Evolutionary conservation across 495 filamentous ascomycete species (phyloP), one percentile per base, ranked within the genome.

Genomic region (Penicillium coprophilum): DNA sequence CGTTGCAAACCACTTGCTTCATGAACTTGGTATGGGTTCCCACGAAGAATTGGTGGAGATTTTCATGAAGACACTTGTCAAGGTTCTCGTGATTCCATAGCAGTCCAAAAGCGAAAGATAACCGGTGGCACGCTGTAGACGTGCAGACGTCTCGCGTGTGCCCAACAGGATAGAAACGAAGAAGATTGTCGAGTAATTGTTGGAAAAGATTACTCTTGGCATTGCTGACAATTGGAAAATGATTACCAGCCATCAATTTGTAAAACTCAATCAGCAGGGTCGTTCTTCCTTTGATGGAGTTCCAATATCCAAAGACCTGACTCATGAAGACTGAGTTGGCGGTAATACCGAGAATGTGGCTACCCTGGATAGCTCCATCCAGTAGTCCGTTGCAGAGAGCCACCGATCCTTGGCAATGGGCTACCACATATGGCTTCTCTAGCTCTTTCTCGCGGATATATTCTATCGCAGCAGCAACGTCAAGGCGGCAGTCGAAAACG

Each of bases 321-420:
- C 86, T 82, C 68, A 85, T 79, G 72, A 89, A 87, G 2, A 88
- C 85, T 31, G 86, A 80, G 34, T 77, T 82, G 57, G 78, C 80
- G 1, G 82, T 85, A 41, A 88, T 71, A n/a, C 86, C 86, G 77
- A 61, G 45, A 7, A 66, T 13, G 4, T 59, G 48, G 5, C n/a
- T 44, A 15, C 51, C 23, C 4, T 57, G 20, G 57, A 88, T 85
- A 0, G 79, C 82, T 44, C 86, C 86, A 63, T 87, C 85, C 3
- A 90, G 77, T 0, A 90, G 71, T 36, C 84, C 86, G 31, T 75
- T 71, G 0, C 76, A 69, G 23, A 84, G 77, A 12, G 85, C 80
- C 1, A 88, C 80, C 17, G 80, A 79, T 45, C 87, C 87, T 72
- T 83, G 83, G 66, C 87, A 90, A 66, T 90, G 87, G 13, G 80